Evolutionary conservation across 1,284 basidiomycete species (phyloP).

Genomic region (Cutaneotrichosporon sp.): DNA sequence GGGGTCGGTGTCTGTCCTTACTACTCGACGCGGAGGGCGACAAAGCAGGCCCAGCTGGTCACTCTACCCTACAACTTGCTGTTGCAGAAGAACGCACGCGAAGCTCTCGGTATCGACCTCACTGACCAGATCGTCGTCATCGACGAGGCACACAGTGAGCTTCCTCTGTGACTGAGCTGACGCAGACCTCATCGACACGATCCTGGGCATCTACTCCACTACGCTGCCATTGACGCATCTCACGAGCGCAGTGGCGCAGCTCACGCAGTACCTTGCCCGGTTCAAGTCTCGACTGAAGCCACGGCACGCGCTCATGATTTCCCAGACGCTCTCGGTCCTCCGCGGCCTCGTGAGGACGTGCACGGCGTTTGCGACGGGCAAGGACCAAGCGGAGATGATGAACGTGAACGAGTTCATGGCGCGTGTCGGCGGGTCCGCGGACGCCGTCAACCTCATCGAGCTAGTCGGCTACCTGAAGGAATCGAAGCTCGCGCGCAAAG

Average conservation of each 20-base stretch:
- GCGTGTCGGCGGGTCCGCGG: slow-evolving; percentile 58
- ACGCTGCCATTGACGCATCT: slow-evolving; percentile 61
- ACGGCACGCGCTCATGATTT: slow-evolving; percentile 70
- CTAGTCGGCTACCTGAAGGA: slow-evolving; percentile 75
- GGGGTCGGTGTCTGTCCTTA: slow-evolving; percentile 76
- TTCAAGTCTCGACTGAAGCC: slow-evolving; percentile 73
- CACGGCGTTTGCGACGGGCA: slow-evolving; percentile 51
- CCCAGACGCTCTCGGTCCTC: slow-evolving; percentile 69
- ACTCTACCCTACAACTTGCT: slow-evolving; percentile 92
- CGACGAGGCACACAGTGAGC: slow-evolving; percentile 93
- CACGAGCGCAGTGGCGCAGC: slow-evolving; percentile 64
- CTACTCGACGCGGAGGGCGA: slow-evolving; percentile 80
- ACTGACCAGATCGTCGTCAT: slow-evolving; percentile 81
- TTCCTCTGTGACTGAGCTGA: background rate
- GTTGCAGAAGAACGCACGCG: slow-evolving; percentile 74
- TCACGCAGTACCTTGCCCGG: slow-evolving; percentile 69
- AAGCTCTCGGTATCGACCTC: slow-evolving; percentile 78
- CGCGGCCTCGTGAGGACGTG: slow-evolving; percentile 62
- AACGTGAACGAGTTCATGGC: slow-evolving; percentile 58
- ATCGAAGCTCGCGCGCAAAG: slow-evolving; percentile 70
- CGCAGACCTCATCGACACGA: slow-evolving; percentile 75
- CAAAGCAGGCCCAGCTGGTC: slow-evolving; percentile 85
- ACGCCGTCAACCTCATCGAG: slow-evolving; percentile 71
- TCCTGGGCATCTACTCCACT: slow-evolving; percentile 78
- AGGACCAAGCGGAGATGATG: slow-evolving; percentile 37